phyloP scores from a whole-genome alignment of 73 alveolate species.

The Breviolum minutum region DNA sequence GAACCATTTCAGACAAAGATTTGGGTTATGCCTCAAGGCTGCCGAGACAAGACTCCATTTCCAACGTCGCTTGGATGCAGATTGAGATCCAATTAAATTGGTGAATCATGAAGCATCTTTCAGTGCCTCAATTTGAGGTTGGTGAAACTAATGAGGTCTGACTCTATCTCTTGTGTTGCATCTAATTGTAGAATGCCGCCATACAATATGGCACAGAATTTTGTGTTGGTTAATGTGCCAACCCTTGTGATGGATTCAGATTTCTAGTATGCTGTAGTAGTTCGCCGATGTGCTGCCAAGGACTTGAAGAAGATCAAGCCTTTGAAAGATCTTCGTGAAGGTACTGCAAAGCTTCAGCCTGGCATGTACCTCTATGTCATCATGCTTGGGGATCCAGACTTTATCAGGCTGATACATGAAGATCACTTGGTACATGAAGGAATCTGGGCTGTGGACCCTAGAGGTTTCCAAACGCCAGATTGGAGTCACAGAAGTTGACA shows the following conservation, averaged over 20 bases:
- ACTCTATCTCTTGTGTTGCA: too few relatives aligned
- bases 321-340: slow-evolving; percentile 58
- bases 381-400: slow-evolving; percentile 81
- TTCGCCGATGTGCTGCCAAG: neutral
- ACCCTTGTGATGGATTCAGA: neutral
- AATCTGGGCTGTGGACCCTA: neutral
- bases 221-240: neutral
- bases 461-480: too few relatives aligned
- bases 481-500: too few relatives aligned
- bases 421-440: slow-evolving; percentile 88
- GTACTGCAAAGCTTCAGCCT: slow-evolving; percentile 27
- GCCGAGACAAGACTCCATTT: slow-evolving; percentile 72
- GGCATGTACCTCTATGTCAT: slow-evolving; percentile 86
- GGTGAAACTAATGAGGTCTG: too few relatives aligned
- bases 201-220: neutral
- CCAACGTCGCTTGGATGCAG: neutral
- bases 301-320: slow-evolving; percentile 67
- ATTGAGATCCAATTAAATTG: neutral
- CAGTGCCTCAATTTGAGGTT: too few relatives aligned
- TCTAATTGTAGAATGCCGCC: neutral
- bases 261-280: neutral
- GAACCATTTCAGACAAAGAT: slow-evolving; percentile 59
- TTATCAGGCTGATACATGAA: slow-evolving; percentile 69
- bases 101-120: too few relatives aligned
- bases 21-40: slow-evolving; percentile 73